Conservation (phyloP, 2,329 filamentous ascomycete species). For the Alternaria viburni region DNA sequence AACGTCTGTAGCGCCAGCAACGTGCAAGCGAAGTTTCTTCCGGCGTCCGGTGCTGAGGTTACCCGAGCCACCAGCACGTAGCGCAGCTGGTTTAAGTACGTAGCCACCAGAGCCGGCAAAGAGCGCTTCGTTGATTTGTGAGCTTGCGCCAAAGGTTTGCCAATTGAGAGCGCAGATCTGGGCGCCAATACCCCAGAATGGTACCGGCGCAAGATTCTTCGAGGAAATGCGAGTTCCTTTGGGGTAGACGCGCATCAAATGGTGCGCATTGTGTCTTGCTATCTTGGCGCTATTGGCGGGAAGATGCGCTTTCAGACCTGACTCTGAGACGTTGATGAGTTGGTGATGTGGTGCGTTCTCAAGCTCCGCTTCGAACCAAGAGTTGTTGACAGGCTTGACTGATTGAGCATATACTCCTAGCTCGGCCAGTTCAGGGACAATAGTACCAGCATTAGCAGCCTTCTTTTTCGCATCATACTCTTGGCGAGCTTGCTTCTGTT, state of each 20-base stretch:
- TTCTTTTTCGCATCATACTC: constrained; percentile 63
- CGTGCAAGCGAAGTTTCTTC: constrained; percentile 62
- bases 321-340: constrained; percentile 73
- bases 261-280: constrained; percentile 65
- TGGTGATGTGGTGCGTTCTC: constrained; percentile 65
- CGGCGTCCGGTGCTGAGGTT: constrained; percentile 53
- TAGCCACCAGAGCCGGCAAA: constrained; percentile 71
- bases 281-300: constrained; percentile 58
- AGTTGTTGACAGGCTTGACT: constrained; percentile 70
- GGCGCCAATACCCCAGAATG: constrained; percentile 71
- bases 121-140: constrained; percentile 72
- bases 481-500: constrained; percentile 58
- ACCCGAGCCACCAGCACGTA: constrained; percentile 64
- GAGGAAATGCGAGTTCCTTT: constrained; percentile 73
- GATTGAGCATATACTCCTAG: constrained; percentile 74
- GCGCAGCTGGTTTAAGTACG: constrained; percentile 67
- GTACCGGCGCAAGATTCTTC: constrained; percentile 66
- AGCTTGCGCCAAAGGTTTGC: constrained; percentile 70
- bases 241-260: constrained; percentile 74
- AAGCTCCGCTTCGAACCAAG: constrained; percentile 64
- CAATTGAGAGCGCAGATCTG: constrained; percentile 75
- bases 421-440: constrained; percentile 69
- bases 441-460: constrained; percentile 54
- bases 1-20: constrained; percentile 68
- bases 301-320: constrained; percentile 61